Evolutionary conservation across 176 grass and related monocot species (phyloP), one percentile per base, ranked within the genome.

Genomic region (Eleusine indica): DNA sequence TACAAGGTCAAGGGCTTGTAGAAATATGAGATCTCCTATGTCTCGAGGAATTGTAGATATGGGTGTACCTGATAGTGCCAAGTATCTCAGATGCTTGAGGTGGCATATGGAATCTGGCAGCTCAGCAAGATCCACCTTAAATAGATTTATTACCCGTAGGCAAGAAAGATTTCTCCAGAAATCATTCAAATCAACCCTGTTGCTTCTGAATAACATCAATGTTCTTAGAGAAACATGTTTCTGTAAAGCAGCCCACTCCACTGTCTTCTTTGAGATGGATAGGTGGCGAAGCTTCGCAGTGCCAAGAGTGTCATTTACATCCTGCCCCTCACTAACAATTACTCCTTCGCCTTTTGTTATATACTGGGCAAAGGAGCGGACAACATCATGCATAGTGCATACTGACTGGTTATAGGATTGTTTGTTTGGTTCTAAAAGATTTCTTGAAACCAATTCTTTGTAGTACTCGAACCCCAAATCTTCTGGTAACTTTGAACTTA

Each of bases 381-480:
- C 13, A 22, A 89, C 75, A 53, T 83, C 76, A 70, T 89, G 81
- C 82, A 89, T 84, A 5, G 3, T 48, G 17, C 18, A 84, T 17
- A 0, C 47, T 21, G 5, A 4, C 6, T 0, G 8, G 25, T 25
- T 25, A 22, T 51, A 54, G 0, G 0, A 6, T 3, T 0, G 0
- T 44, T 38, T 1, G 0, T 76, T 4, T 13, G n/a, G 43, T 13
- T 77, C 44, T 54, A 85, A 18, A 4, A 89, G 82, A 1, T 81
- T 82, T 12, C 88, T 76, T 29, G 53, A 70, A 21, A 82, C 0
- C 4, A 89, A 54, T 30, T 89, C 77, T 56, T 15, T 56, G 21
- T 81, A 85, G 40, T 82, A 85, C 0, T 62, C 41, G 0, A 0
- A 3, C 15, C 42, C 88, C 4, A 84, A 5, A 11, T 89, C 72